Base-by-base conservation (phyloP, 768 basidiomycete genomes). In the Hebeloma cylindrosporum region DNA sequence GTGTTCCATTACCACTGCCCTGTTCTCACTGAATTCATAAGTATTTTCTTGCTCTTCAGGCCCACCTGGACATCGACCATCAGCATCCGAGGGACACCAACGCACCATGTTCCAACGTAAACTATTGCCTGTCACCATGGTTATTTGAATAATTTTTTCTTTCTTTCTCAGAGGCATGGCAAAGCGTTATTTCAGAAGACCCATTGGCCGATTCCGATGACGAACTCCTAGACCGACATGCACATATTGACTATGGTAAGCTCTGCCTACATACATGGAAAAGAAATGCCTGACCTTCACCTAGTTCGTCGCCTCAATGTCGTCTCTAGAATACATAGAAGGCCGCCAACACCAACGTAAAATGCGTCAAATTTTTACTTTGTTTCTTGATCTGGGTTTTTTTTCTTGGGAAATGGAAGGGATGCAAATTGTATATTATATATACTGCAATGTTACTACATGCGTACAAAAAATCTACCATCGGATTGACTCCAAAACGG, bases 161-260 rank as follows among this genome's bases (percentile, higher is more conserved):
- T 21, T 16, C 11, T 30, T 18, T 13, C 7, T 14, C 66, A 90
- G 88, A 89, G 46, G 85, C 87, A 5, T 89, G 85, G 85, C 79
- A 83, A 54, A 66, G 78, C 23, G 73, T 81, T 21, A 73, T 72
- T 28, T 77, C 74, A 20, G 72, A 73, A 26, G 85, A 89, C 57
- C 83, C 86, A 11, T 67, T 88, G 11, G 68, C 65, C 9, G 85
- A 87, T 65, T 88, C 87, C 9, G 87, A 89, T 52, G 83, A 84
- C 28, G 88, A 90, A 56, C 31, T 71, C 43, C 68, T 72, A 43
- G 83, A 88, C 47, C 80, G 85, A 45, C 69, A 85, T 51, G 69
- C 76, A 34, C 73, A 77, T 31, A 59, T 72, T 37, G 86, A 90
- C 53, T 88, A 88, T 56, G 70, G 87, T 85, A 56, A 57, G 84